A percentile compares a stretch with the other conserved stretches of the same genome.
Evolutionary conservation across 2,329 filamentous ascomycete species (phyloP).

Genomic region (Berkeleyomyces basicola): DNA sequence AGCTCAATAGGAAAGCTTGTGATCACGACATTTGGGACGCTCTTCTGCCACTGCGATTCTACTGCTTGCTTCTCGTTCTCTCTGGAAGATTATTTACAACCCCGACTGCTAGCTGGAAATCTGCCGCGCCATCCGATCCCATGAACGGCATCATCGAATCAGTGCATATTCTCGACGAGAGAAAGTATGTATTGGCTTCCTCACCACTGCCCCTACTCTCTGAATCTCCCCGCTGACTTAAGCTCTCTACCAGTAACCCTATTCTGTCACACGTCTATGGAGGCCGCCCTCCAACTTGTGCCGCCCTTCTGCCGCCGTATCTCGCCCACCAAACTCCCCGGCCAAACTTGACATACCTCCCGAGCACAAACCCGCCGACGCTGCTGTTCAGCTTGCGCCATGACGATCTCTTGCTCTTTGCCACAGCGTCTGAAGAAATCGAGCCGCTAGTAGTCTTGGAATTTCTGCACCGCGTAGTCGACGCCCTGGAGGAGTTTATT

Average conservation of each 20-base stretch:
- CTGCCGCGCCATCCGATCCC: slow-evolving; percentile 15
- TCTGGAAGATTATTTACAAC: background rate
- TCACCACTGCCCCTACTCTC: background rate
- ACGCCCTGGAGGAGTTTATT: slow-evolving; percentile 87
- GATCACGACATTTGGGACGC: background rate
- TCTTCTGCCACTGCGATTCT: background rate
- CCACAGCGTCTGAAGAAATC: slow-evolving; percentile 69
- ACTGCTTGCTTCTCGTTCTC: background rate
- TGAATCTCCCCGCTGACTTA: background rate
- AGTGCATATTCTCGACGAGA: slow-evolving; percentile 91
- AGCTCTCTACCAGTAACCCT: slow-evolving; percentile 42
- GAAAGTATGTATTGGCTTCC: slow-evolving; percentile 48
- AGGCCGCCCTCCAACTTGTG: slow-evolving; percentile 59
- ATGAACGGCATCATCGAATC: slow-evolving; percentile 88
- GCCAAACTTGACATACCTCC: slow-evolving; percentile 72
- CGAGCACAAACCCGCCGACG: slow-evolving; percentile 67
- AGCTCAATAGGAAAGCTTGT: background rate
- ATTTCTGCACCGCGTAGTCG: slow-evolving; percentile 83
- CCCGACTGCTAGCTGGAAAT: background rate
- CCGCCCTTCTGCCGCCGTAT: slow-evolving; percentile 69
- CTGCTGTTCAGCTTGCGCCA: slow-evolving; percentile 80
- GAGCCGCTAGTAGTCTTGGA: slow-evolving; percentile 83
- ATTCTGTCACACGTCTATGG: slow-evolving; percentile 83
- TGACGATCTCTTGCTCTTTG: slow-evolving; percentile 70
- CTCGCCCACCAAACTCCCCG: slow-evolving; percentile 65